These are phyloP conservation scores for Rhynchospora tenuis DNA, from an alignment of 176 grass and related monocot species.

Conservation along the genomic window DNA sequence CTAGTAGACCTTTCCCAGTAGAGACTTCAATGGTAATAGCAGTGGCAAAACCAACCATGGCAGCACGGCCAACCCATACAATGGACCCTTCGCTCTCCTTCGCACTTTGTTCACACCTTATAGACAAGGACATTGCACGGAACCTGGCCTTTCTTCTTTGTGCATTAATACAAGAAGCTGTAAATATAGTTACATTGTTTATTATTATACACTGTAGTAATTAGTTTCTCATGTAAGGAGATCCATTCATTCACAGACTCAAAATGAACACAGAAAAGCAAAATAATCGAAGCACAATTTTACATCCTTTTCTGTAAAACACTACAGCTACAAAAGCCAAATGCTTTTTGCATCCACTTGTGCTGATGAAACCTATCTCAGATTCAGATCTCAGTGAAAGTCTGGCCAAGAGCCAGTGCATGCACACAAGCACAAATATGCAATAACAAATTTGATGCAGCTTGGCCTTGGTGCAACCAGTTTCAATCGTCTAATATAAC, in stretches of 20 bases:
- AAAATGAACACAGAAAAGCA: background rate
- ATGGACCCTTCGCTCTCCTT: conserved; percentile 34
- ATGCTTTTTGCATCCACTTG: too few relatives aligned
- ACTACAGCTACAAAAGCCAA: too few relatives aligned
- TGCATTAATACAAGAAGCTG: conserved; percentile 29
- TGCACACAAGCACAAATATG: too few relatives aligned
- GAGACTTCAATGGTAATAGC: conserved; percentile 68
- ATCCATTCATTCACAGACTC: background rate
- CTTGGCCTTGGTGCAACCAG: background rate
- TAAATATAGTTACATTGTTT: background rate
- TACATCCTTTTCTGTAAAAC: background rate
- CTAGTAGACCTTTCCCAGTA: conserved; percentile 71
- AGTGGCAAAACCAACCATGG: conserved; percentile 74
- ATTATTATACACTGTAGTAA: background rate
- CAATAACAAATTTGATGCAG: background rate
- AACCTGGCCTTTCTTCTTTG: conserved; percentile 26
- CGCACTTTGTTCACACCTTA: conserved; percentile 62
- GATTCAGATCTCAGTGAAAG: too few relatives aligned
- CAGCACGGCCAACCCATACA: conserved; percentile 72
- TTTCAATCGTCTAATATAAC: background rate
- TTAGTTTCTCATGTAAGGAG: background rate
- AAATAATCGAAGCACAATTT: background rate
- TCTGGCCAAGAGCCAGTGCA: too few relatives aligned
- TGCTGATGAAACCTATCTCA: too few relatives aligned
- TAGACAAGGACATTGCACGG: conserved; percentile 23